Evolutionary conservation across 2,329 filamentous ascomycete species (phyloP), one percentile per base, ranked within the genome.

Genomic region (Colletotrichum sansevieriae): DNA sequence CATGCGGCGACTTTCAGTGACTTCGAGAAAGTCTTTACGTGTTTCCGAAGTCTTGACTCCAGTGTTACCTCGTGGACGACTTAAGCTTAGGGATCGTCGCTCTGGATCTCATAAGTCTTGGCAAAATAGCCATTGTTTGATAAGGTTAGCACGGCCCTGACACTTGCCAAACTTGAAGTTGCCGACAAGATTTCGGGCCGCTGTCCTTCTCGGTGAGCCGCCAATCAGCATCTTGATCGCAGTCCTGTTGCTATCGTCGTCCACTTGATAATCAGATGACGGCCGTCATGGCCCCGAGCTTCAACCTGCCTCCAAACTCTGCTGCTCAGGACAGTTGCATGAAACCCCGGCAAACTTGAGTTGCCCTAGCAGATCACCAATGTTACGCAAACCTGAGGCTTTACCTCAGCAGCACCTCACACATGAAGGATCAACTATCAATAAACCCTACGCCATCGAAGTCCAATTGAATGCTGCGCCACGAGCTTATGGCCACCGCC

Each of bases 1-100:
- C 64, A 22, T 46, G 13, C 18, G 4, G 33, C 49, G 60, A 64
- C 60, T 35, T 54, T 15, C 20, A 64, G 60, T 54, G 65, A 64
- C 52, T 52, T 64, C n/a, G 15, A 29, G 7, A 52, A 58, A 68
- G 60, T 65, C 51, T 43, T 44, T 57, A 18, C 44, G 57, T 67
- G 59, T 63, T 56, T n/a, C 52, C 41, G 12, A 33, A 29, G n/a
- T 39, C 3, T 15, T 49, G 29, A 18, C 49, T 52, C 29, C 13
- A 29, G 15, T 25, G 13, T 52, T 35, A 29, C 29, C 1, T 52
- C 25, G 33, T 52, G 15, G n/a, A 52, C 15, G 33, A 35, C 7
- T 35, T 20, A 33, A 49, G 29, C 33, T n/a, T 18, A 15, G 25
- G 46, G 25, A 33, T 47, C 52, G 52, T 39, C 37, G 9, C 29